phyloP scores from a whole-genome alignment of 805 yeast genomes.

The Ogataea parapolymorpha region DNA sequence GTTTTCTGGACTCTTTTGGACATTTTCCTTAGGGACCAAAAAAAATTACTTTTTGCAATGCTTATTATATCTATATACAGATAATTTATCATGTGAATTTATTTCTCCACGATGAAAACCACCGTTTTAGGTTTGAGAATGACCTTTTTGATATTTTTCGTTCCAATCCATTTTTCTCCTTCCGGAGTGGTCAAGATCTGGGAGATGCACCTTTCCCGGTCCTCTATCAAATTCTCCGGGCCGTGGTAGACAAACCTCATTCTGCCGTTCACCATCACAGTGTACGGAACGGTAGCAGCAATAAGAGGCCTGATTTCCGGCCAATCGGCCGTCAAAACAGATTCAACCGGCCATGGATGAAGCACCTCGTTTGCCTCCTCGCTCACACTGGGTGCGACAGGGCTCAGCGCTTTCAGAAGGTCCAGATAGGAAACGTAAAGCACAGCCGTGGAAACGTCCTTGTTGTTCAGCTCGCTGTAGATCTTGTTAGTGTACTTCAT shows the following conservation, averaged over 20 bases:
- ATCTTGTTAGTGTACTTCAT: slow-evolving; percentile 75
- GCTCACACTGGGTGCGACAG: slow-evolving; percentile 75
- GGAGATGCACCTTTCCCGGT: slow-evolving; percentile 36
- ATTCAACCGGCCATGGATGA: slow-evolving; percentile 23
- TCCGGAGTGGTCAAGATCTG: slow-evolving; percentile 33
- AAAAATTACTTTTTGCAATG: not conserved
- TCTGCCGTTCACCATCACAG: slow-evolving; percentile 73
- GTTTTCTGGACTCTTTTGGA: not conserved
- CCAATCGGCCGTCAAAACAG: slow-evolving; percentile 62
- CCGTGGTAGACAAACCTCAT: slow-evolving; percentile 44
- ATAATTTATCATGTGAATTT: slow-evolving; percentile 4
- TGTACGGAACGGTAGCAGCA: slow-evolving; percentile 42
- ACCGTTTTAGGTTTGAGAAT: slow-evolving; percentile 43
- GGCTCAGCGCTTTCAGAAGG: slow-evolving; percentile 63
- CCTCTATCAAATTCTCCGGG: slow-evolving; percentile 35
- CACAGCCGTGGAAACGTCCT: slow-evolving; percentile 38
- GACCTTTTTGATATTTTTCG: slow-evolving; percentile 45
- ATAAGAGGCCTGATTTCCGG: slow-evolving; percentile 47
- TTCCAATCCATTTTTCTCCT: slow-evolving; percentile 41
- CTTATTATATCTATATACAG: slow-evolving; percentile 7
- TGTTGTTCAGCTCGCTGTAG: slow-evolving; percentile 35
- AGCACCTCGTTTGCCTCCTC: slow-evolving; percentile 78
- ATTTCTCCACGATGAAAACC: slow-evolving; percentile 22
- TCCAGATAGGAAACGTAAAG: slow-evolving; percentile 47
- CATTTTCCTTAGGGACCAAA: not conserved